Evolutionary conservation across 2,329 filamentous ascomycete genomes (phyloP), one percentile per base, ranked within the genome.

Genomic region (Aspergillus neoniger): DNA sequence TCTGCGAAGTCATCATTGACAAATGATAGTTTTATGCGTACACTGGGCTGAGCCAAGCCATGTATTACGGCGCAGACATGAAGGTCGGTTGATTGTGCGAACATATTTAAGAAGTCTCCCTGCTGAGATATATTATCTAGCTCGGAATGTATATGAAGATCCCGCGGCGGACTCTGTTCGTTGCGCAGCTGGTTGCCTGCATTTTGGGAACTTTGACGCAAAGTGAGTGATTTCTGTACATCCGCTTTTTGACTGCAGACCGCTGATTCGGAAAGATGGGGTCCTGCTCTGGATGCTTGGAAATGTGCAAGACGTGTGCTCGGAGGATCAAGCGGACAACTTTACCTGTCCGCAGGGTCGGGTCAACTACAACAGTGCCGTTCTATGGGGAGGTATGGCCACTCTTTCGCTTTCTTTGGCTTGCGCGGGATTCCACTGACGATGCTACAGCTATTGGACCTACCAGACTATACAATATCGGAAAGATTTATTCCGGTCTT

Each of bases 11-110:
- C 84, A 82, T 88, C 78, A 87, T 88, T 76, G 5, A 53, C 23
- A 17, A 15, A 49, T 28, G 87, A 88, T 32, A 65, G 63, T 67
- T 86, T 69, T 89, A 88, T 69, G 85, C 85, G 55, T 88, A 87
- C 71, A 82, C 88, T 49, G 84, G 82, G 74, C 86, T 79, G 58
- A 74, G 76, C 12, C 79, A 82, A 61, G 79, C 76, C 0, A 73
- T 81, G 36, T 78, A 76, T 39, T 83, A 81, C 57, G 74, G 74
- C 5, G 74, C 78, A 56, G 81, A 83, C 62, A 75, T 83, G 75
- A 83, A 87, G 74, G 79, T 86, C 5, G 12, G 57, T n/a, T 85
- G 87, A 69, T 39, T 15, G 4, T 28, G 10, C 3, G 3, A 1
- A 4, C 12, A 17, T 47, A 9, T 12, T 5, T 9, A 5, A 10